phyloP scores from a whole-genome alignment of 441 rosid species.

The Pelargonium citronellum region DNA sequence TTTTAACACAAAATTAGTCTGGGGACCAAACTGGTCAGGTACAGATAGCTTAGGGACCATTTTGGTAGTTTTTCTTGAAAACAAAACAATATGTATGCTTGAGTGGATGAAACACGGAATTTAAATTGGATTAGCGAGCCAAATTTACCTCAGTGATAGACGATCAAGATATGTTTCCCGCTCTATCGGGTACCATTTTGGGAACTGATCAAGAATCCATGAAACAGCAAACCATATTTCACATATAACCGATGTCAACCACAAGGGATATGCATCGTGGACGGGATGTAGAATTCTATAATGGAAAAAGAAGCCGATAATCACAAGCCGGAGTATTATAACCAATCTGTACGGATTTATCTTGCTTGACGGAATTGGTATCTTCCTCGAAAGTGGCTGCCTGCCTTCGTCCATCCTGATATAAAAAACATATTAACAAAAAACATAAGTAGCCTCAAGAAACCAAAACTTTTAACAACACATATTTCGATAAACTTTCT shows the following conservation, averaged over 20 bases:
- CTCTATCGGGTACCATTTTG: constrained; percentile 81
- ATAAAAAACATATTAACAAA: background rate
- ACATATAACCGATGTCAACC: constrained; percentile 89
- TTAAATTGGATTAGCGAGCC: background rate
- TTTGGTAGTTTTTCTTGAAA: background rate
- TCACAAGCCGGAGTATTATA: constrained; percentile 65
- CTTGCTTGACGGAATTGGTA: constrained; percentile 79
- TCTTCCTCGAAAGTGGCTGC: constrained; percentile 90
- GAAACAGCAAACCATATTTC: constrained; percentile 97
- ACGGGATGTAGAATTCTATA: constrained; percentile 87
- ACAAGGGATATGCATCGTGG: constrained; percentile 73
- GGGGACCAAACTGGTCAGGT: background rate
- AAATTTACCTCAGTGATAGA: constrained; percentile 58
- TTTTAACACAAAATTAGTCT: background rate
- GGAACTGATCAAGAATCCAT: constrained; percentile 95
- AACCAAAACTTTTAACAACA: background rate
- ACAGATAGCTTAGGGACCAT: background rate
- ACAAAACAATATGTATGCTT: background rate
- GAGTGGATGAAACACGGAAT: background rate
- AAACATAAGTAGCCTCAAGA: background rate
- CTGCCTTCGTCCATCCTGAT: constrained; percentile 97
- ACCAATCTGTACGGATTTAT: constrained; percentile 82
- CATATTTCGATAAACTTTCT: no score
- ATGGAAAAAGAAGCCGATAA: constrained; percentile 82
- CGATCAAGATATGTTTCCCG: constrained; percentile 96